Evolutionary conservation across 2,329 filamentous ascomycete genomes (phyloP).

Genomic region (Aspergillus tamarii): DNA sequence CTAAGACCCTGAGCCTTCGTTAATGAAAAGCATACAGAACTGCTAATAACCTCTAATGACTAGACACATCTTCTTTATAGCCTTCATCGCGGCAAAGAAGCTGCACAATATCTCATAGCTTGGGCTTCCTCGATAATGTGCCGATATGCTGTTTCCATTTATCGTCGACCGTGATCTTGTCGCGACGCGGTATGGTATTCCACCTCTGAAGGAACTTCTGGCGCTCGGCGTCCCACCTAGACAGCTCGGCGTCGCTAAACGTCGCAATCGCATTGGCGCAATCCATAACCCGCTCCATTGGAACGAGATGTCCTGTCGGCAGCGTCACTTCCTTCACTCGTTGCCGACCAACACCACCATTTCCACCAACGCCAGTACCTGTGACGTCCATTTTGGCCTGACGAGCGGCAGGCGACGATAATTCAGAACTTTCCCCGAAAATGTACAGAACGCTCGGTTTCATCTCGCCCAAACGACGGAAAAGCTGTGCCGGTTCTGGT

Average conservation of each 20-base stretch:
- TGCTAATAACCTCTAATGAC: background rate
- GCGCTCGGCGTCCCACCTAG: background rate
- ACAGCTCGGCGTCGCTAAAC: background rate
- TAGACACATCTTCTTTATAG: background rate
- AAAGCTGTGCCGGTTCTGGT: constrained; percentile 31
- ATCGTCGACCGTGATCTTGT: constrained; percentile 3
- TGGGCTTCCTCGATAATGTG: background rate
- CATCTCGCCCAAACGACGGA: constrained; percentile 32
- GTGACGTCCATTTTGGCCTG: constrained; percentile 34
- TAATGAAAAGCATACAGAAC: background rate
- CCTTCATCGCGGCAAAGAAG: background rate
- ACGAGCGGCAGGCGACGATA: constrained; percentile 25
- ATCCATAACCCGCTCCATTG: constrained; percentile 1
- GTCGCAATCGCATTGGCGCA: background rate
- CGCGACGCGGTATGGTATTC: background rate
- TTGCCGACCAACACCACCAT: constrained; percentile 56
- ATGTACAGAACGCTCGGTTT: constrained; percentile 37
- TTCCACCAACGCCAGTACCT: constrained; percentile 36
- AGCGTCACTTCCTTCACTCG: constrained; percentile 28
- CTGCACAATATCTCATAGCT: background rate
- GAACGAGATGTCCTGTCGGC: background rate
- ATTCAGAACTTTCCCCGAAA: constrained; percentile 27
- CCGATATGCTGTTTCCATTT: constrained; percentile 7
- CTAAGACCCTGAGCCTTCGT: background rate
- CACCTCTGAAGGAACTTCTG: background rate